Percentiles rank a stretch among this genome's conserved stretches.
These are phyloP conservation scores for Echites panduratus DNA, from an alignment of 257 asterid species.

Conservation along the genomic window DNA sequence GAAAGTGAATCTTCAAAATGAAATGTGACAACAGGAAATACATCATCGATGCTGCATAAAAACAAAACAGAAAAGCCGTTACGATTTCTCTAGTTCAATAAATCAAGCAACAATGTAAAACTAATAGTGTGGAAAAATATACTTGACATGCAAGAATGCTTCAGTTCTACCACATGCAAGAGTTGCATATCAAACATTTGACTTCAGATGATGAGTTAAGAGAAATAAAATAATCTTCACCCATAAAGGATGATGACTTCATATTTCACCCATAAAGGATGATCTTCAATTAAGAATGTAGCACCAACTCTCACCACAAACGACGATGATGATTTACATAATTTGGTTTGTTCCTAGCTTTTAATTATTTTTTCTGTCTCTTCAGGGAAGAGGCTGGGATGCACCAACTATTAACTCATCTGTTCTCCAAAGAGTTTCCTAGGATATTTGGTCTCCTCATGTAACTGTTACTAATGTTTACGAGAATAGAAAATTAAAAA, in stretches of 20 bases:
- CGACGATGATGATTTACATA: neutral
- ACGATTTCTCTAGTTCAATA: neutral
- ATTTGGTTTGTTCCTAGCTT: neutral
- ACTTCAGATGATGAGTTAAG: neutral
- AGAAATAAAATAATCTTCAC: neutral
- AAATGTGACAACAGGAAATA: slow-evolving; percentile 76
- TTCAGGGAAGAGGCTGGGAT: neutral
- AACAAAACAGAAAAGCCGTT: slow-evolving; percentile 9
- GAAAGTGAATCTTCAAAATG: slow-evolving; percentile 56
- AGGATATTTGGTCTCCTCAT: neutral
- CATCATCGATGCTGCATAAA: slow-evolving; percentile 75
- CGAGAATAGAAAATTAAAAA: neutral
- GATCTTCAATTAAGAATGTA: neutral
- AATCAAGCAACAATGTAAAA: neutral
- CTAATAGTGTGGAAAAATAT: neutral
- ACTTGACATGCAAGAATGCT: neutral
- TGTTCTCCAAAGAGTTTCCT: neutral
- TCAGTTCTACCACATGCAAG: neutral
- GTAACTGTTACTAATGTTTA: neutral
- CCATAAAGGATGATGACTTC: neutral
- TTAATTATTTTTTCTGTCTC: no score
- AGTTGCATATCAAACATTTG: neutral
- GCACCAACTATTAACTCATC: neutral
- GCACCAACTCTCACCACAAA: neutral
- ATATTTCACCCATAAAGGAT: neutral